These are phyloP conservation scores for Mortierella antarctica DNA, from an alignment of 192 early-diverging fungal species.

Conservation along the genomic window DNA sequence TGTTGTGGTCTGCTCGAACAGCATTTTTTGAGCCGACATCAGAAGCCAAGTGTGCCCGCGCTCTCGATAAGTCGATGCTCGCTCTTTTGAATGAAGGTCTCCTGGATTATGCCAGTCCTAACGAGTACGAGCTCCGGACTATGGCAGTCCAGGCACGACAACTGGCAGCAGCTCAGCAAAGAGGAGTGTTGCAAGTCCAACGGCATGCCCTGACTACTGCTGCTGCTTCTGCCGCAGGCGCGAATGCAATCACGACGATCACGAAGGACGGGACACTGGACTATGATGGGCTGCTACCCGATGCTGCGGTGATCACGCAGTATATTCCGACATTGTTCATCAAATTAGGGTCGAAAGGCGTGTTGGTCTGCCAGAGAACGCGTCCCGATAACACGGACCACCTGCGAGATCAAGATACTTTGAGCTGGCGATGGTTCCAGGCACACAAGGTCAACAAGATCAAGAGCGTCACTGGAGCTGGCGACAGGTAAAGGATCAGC, in stretches of 20 bases:
- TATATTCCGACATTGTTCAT: constrained; percentile 69
- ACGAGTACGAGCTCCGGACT: constrained; percentile 72
- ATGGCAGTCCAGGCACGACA: constrained; percentile 61
- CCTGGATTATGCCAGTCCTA: constrained; percentile 76
- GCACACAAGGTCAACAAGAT: constrained; percentile 25
- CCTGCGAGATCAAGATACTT: neutral
- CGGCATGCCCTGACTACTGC: too few species aligned
- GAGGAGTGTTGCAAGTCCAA: neutral
- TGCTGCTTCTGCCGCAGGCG: too few species aligned
- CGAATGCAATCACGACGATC: neutral
- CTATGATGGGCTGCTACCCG: constrained; percentile 3
- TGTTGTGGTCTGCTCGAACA: neutral
- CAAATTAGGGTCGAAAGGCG: constrained; percentile 78
- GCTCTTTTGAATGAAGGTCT: constrained; percentile 11
- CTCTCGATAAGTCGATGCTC: constrained; percentile 53
- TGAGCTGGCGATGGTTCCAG: constrained; percentile 48
- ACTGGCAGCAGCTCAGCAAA: neutral
- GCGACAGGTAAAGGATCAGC: constrained; percentile 68
- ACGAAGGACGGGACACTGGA: neutral
- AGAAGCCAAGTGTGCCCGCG: constrained; percentile 74
- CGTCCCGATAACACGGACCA: neutral
- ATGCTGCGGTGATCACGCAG: constrained; percentile 56
- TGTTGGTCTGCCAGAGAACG: constrained; percentile 45
- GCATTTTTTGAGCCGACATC: constrained; percentile 95
- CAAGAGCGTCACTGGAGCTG: constrained; percentile 80